Conservation (phyloP, 306 rosid genomes). For the Castanea mollissima region DNA sequence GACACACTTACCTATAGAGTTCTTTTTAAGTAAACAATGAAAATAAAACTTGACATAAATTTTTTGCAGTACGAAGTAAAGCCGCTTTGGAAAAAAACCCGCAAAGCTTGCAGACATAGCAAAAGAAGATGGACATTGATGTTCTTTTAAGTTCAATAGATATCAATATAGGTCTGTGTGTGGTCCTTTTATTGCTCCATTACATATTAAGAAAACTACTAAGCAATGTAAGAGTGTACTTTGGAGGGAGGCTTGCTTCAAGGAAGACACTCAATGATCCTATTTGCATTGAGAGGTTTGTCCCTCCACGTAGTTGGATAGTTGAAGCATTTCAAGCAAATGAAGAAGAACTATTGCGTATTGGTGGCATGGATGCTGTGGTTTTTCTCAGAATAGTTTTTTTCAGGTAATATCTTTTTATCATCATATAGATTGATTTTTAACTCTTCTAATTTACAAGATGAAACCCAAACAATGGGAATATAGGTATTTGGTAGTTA, state of each 20-base stretch:
- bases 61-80: conserved; percentile 14
- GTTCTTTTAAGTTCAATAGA: conserved; percentile 95
- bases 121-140: conserved; percentile 60
- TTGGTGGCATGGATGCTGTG: conserved; percentile 86
- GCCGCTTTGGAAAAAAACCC: conserved; percentile 24
- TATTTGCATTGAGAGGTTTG: conserved; percentile 72
- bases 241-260: conserved; percentile 60
- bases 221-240: conserved; percentile 66
- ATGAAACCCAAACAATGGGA: too few species aligned
- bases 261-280: conserved; percentile 24
- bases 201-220: conserved; percentile 89
- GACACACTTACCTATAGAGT: not conserved
- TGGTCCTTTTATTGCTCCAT: conserved; percentile 61
- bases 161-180: conserved; percentile 56
- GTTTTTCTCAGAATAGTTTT: conserved; percentile 65
- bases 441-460: too few species aligned
- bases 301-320: conserved; percentile 86
- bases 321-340: conserved; percentile 75
- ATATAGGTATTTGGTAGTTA: too few species aligned
- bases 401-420: conserved; percentile 55
- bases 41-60: not conserved
- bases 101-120: conserved; percentile 34
- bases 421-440: not conserved
- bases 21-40: not conserved
- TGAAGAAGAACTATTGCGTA: conserved; percentile 63